Evolutionary conservation across 176 grass and related monocot genomes (phyloP), one percentile per base, ranked within the genome.

Genomic region (Musa beccarii): DNA sequence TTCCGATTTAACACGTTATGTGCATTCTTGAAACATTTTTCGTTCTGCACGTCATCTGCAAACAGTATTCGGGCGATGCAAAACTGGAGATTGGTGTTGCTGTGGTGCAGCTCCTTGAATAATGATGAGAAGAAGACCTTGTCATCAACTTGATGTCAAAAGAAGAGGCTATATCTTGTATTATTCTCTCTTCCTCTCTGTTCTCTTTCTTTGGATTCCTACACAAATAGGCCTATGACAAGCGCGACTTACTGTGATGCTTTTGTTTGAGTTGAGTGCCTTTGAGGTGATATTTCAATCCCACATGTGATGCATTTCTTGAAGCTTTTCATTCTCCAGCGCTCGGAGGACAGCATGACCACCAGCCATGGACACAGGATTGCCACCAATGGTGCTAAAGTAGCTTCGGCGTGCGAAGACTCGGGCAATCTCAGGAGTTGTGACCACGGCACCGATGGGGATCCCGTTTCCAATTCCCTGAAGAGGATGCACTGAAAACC

Each of bases 391-490:
- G 51, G 94, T 97, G 63, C 93, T 97, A 56, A 91, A 97, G 54
- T 97, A 97, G 12, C 80, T 78, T 68, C 90, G 78, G 49, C 82
- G 82, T 62, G 90, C 91, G 74, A 93, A 79, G 25, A 97, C 94
- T 53, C 91, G 84, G 67, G 94, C 94, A 23, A 97, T 97, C 83
- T 93, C 92, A 49, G 92, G 92, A 0, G 89, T 96, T 23, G 90
- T 97, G 15, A 97, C 94, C 1, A 97, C 94, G 2, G 94, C 94
- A 78, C 94, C 94, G 24, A 97, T 81, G 11, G 90, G 90, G 65
- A 91, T 89, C 75, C 94, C 94, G 16, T 97, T 97, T 59, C 94
- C 94, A 43, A 97, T 97, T 65, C 94, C 90, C 94, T 97, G 75
- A 61, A 49, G 51, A 75, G 21, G 25, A 77, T 70, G 1, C 51